These are phyloP conservation scores for Diaporthe sp. DNA, from an alignment of 2,329 filamentous ascomycete species.

Conservation along the genomic window DNA sequence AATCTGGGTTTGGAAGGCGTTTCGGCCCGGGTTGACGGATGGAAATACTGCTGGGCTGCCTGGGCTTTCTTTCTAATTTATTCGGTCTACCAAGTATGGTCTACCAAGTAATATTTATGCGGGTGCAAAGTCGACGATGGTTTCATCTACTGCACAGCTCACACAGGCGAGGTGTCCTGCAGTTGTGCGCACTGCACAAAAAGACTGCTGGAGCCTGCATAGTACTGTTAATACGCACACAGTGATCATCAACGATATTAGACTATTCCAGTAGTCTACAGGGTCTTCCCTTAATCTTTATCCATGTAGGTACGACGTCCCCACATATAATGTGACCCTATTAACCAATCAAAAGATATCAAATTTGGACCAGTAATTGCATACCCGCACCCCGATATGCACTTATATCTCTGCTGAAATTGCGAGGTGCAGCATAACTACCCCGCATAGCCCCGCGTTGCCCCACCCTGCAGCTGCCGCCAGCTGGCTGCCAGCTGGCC, in stretches of 20 bases:
- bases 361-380: no score
- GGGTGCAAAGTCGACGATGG: neutral
- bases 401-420: no score
- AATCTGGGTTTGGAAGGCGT: slow-evolving; percentile 35
- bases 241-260: neutral
- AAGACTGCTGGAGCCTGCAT: neutral
- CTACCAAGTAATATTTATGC: neutral
- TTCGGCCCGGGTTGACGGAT: slow-evolving; percentile 37
- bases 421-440: no score
- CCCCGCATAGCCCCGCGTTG: no score
- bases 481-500: no score
- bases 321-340: no score
- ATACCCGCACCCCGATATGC: no score
- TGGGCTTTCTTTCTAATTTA: neutral
- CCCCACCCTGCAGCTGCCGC: no score
- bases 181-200: slow-evolving; percentile 7
- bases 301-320: no score
- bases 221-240: neutral
- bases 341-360: no score
- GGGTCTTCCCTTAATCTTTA: no score
- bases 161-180: neutral
- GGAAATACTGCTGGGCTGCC: neutral
- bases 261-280: neutral
- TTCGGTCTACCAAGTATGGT: neutral
- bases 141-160: neutral